A percentile compares a stretch with the other conserved stretches of the same genome.
Conservation (phyloP, 192 early-diverging fungal genomes). For the Coemansia sp. region DNA sequence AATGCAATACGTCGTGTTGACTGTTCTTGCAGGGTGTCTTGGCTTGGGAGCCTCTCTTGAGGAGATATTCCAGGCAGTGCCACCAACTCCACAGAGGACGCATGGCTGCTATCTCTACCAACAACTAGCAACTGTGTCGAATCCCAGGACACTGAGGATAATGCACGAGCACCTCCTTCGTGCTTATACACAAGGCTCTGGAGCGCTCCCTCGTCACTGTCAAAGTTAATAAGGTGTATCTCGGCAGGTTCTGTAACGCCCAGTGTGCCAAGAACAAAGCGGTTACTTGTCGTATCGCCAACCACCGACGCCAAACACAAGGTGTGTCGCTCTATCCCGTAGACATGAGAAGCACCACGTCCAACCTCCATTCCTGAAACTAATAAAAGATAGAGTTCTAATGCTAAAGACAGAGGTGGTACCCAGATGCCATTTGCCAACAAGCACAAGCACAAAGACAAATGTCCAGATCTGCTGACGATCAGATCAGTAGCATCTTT, state of each 20-base stretch:
- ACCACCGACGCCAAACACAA: slow-evolving; percentile 29
- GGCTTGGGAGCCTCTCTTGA: not conserved
- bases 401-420: too few species aligned
- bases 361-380: slow-evolving; percentile 19
- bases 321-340: slow-evolving; percentile 51
- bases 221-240: slow-evolving; percentile 44
- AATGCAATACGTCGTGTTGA: not conserved
- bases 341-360: slow-evolving; percentile 38
- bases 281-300: slow-evolving; percentile 10
- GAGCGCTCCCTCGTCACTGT: slow-evolving; percentile 28
- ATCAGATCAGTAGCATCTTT: too few species aligned
- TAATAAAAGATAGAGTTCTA: slow-evolving; percentile 3
- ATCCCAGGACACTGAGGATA: slow-evolving; percentile 27
- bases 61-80: slow-evolving; percentile 9
- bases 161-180: slow-evolving; percentile 20
- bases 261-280: slow-evolving; percentile 41
- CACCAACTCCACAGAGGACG: slow-evolving; percentile 15
- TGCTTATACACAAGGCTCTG: slow-evolving; percentile 24
- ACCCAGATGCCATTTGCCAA: too few species aligned
- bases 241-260: slow-evolving; percentile 40
- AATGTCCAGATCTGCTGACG: too few species aligned
- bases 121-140: slow-evolving; percentile 21
- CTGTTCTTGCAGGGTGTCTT: not conserved
- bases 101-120: not conserved
- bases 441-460: too few species aligned